phyloP scores from a whole-genome alignment of 495 filamentous ascomycete genomes.

The Penicillium nucicola region DNA sequence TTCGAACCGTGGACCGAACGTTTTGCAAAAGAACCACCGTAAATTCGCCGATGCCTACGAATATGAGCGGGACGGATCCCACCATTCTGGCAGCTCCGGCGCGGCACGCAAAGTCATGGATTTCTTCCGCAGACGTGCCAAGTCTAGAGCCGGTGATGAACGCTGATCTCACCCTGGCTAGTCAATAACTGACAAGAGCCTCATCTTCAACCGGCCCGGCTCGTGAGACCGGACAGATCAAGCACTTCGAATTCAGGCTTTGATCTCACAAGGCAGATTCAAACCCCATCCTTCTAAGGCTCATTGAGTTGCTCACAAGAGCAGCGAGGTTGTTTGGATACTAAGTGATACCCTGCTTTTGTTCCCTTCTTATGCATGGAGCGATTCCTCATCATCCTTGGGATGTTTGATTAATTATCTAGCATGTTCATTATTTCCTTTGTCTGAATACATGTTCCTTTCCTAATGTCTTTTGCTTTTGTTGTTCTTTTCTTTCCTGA shows the following conservation, averaged over 20 bases:
- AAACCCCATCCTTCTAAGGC: slow-evolving; percentile 20
- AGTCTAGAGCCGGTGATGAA: slow-evolving; percentile 64
- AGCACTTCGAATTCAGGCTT: slow-evolving; percentile 13
- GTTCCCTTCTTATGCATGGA: slow-evolving; percentile 39
- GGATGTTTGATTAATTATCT: slow-evolving; percentile 33
- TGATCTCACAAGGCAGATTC: slow-evolving; percentile 23
- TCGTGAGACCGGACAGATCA: slow-evolving; percentile 14
- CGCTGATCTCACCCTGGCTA: slow-evolving; percentile 26
- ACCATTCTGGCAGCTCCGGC: slow-evolving; percentile 77
- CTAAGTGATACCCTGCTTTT: slow-evolving; percentile 47
- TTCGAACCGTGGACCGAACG: slow-evolving; percentile 45
- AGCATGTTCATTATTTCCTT: slow-evolving; percentile 34
- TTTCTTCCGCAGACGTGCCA: slow-evolving; percentile 87
- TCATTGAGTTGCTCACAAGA: slow-evolving; percentile 25
- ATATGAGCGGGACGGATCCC: slow-evolving; percentile 58
- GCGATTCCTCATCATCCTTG: slow-evolving; percentile 28
- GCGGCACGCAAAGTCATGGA: slow-evolving; percentile 94
- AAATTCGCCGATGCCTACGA: slow-evolving; percentile 93
- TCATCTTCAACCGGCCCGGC: slow-evolving; percentile 7
- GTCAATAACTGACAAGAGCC: slow-evolving; percentile 8
- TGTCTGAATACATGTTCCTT: slow-evolving; percentile 38
- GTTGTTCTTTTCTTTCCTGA: slow-evolving; percentile 9
- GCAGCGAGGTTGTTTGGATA: slow-evolving; percentile 44
- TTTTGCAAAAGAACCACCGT: slow-evolving; percentile 77
- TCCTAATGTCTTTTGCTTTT: slow-evolving; percentile 28